Evolutionary conservation across 768 basidiomycete genomes (phyloP), one percentile per base, ranked within the genome.

Genomic region (Hortiboletus flavorubellus): DNA sequence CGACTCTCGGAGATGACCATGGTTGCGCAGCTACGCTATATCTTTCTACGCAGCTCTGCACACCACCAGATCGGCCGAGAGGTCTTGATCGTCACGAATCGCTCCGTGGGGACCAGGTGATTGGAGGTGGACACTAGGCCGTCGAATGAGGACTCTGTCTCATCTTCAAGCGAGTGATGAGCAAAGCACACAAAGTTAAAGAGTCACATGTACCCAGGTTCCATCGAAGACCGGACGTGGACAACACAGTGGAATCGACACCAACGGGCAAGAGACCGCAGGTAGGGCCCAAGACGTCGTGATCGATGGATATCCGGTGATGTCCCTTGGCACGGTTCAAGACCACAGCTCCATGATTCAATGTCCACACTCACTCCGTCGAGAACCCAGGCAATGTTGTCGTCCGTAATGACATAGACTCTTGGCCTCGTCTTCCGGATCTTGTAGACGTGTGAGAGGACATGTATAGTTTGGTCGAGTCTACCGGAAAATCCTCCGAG

Each of bases 231-330:
- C 97, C 97, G 1, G 73, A 79, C 0, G 94, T 98, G 3, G 88
- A 82, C n/a, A 98, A 74, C 15, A 82, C 70, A 0, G 93, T 88
- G 5, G 77, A 79, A 30, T 86, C 86, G 14, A 94, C 73, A 0
- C 95, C 97, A 3, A 98, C 81, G 1, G 97, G 97, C 10, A 99
- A 80, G n/a, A 98, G 80, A 0, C 95, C 97, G 67, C 97, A 99
- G 0, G 95, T 98, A 48, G 83, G 82, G 0, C 95, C 96, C 39
- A 97, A 75, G 9, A 85, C 61, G 0, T 71, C 63, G 60, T 91
- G 89, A 63, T 95, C 86, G 42, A 98, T 79, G 11, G 77, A 67
- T 54, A 99, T 89, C 5, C 71, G 66, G 67, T 98, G 96, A 64
- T 87, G 83, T 18, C 96, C 96, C 93, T 97, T 45, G 41, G 42